These are phyloP conservation scores for Globisporangium alternatum DNA, from an alignment of 352 stramenopile genomes.

Conservation along the genomic window DNA sequence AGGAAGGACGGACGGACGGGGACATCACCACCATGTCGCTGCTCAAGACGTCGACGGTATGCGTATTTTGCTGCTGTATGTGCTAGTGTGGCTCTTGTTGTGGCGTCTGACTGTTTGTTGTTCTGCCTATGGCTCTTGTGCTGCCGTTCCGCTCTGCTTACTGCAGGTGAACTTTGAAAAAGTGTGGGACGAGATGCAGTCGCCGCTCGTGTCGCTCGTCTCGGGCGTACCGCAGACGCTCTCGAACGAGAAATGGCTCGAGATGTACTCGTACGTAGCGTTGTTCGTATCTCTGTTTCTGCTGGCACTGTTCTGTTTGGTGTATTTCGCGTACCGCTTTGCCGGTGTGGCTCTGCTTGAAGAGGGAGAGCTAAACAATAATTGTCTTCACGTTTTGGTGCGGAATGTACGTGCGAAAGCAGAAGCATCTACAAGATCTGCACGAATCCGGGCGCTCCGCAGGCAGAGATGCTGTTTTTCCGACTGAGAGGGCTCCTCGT, in stretches of 20 bases:
- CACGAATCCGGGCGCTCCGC: slow-evolving; percentile 73
- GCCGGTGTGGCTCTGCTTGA: neutral
- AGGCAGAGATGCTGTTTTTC: slow-evolving; percentile 85
- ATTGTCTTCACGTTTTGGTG: neutral
- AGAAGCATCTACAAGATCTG: slow-evolving; percentile 89
- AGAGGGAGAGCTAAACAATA: neutral
- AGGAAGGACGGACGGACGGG: neutral
- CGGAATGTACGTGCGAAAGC: neutral
- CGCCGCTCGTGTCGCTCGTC: slow-evolving; percentile 67
- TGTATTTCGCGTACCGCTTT: neutral
- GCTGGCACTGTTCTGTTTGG: neutral
- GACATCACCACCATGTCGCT: slow-evolving; percentile 51
- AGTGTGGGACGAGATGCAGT: slow-evolving; percentile 82
- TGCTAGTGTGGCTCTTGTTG: neutral
- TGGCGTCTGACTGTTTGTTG: neutral
- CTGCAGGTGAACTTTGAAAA: slow-evolving; percentile 82
- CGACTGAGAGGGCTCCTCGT: slow-evolving; percentile 66
- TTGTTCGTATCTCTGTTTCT: neutral
- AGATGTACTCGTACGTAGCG: slow-evolving; percentile 83
- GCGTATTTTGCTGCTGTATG: neutral
- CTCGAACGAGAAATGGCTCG: slow-evolving; percentile 81
- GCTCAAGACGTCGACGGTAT: slow-evolving; percentile 74
- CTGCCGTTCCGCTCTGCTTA: neutral
- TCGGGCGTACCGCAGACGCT: slow-evolving; percentile 64
- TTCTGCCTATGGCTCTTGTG: neutral